Percentiles rank a stretch among this genome's conserved stretches.
phyloP scores from a whole-genome alignment of 768 basidiomycete genomes.

The Lentinus brumalis region DNA sequence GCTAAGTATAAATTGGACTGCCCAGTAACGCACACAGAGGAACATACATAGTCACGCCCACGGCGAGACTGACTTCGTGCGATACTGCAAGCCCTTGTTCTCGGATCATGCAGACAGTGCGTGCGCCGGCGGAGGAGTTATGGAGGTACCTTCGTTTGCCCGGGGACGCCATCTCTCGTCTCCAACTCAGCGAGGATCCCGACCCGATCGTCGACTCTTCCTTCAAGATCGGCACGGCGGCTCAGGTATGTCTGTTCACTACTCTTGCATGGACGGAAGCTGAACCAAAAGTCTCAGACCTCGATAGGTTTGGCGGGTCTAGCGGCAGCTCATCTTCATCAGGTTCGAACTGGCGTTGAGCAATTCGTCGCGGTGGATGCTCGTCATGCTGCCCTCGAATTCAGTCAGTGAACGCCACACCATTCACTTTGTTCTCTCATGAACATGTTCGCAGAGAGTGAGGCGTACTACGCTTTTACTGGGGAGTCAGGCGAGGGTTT shows the following conservation, averaged over 20 bases:
- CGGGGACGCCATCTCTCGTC: constrained; percentile 34
- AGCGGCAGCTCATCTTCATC: constrained; percentile 52
- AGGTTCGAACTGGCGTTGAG: constrained; percentile 44
- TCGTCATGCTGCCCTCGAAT: constrained; percentile 57
- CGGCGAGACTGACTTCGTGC: neutral
- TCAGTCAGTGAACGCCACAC: constrained; percentile 38
- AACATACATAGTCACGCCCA: neutral
- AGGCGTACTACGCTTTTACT: constrained; percentile 52
- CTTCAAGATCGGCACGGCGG: constrained; percentile 53
- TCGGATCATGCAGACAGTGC: neutral
- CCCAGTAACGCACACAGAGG: no score
- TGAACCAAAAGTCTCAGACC: constrained; percentile 27
- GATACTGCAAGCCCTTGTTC: no score
- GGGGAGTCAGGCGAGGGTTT: constrained; percentile 26
- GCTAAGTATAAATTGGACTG: neutral
- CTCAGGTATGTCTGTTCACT: constrained; percentile 42
- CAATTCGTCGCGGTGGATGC: constrained; percentile 56
- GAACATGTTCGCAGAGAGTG: constrained; percentile 41
- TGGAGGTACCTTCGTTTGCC: constrained; percentile 48
- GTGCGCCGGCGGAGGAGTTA: constrained; percentile 25
- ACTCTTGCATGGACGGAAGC: no score
- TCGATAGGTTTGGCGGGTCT: constrained; percentile 54
- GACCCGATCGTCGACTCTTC: constrained; percentile 53
- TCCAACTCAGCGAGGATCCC: constrained; percentile 41
- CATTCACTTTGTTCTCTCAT: no score